Conservation (phyloP, 2,329 filamentous ascomycete species). For the Trichoderma koningiopsis region DNA sequence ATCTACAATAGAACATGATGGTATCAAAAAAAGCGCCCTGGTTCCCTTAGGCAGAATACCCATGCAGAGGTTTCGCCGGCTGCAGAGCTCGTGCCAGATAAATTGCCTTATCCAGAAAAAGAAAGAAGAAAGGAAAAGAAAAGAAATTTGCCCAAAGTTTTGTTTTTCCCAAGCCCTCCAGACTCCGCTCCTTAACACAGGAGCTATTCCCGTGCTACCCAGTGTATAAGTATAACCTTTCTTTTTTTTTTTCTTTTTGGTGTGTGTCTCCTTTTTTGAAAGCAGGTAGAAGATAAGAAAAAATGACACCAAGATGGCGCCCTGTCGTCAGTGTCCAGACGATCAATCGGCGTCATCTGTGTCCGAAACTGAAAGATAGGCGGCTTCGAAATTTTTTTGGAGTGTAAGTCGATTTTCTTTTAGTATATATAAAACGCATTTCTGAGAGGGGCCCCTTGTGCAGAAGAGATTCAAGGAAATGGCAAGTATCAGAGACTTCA, state of each 20-base stretch:
- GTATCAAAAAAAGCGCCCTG: conserved; percentile 20
- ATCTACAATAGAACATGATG: conserved; percentile 23
- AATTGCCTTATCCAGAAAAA: background rate
- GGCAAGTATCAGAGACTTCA: background rate
- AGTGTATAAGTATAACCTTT: conserved; percentile 2
- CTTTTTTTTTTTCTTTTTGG: background rate
- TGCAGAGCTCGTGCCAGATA: conserved; percentile 1
- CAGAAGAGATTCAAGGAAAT: background rate
- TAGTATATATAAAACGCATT: background rate
- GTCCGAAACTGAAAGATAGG: background rate
- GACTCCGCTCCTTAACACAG: conserved; percentile 15
- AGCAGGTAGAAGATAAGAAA: background rate
- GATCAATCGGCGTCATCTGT: background rate
- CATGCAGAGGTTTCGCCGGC: background rate
- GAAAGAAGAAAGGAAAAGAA: background rate
- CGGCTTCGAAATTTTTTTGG: background rate
- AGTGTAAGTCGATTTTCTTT: background rate
- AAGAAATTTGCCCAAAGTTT: background rate
- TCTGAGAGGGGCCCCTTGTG: background rate
- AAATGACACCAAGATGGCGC: background rate
- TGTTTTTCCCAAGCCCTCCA: conserved; percentile 3
- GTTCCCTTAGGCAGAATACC: background rate
- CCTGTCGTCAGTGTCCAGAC: background rate
- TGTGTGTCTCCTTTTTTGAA: background rate
- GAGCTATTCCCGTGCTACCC: conserved; percentile 5